Percentiles rank a stretch among this genome's conserved stretches.
phyloP scores from a whole-genome alignment of 495 filamentous ascomycete genomes.

The Neurospora tetraspora region DNA sequence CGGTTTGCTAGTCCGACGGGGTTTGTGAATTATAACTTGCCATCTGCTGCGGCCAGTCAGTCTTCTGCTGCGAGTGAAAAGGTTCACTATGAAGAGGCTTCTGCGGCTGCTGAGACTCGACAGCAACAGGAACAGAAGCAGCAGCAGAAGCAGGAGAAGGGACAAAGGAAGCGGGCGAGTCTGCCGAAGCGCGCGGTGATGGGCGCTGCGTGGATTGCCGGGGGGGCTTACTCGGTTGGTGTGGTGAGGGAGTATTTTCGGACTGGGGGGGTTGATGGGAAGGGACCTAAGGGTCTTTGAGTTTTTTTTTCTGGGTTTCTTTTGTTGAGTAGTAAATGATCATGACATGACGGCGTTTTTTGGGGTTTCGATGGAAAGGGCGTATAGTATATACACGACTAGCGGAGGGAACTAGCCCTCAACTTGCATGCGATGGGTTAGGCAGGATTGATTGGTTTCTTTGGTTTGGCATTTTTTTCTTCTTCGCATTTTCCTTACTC shows the following conservation, averaged over 20 bases:
- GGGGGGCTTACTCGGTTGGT: constrained; percentile 55
- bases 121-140: background rate
- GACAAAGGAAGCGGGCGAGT: constrained; percentile 26
- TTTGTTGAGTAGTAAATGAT: background rate
- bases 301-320: background rate
- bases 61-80: constrained; percentile 14
- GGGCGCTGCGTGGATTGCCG: constrained; percentile 50
- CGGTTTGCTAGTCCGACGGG: constrained; percentile 46
- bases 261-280: constrained; percentile 46
- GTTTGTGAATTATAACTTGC: constrained; percentile 46
- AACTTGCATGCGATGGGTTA: background rate
- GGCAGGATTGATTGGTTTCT: background rate
- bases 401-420: background rate
- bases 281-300: constrained; percentile 43
- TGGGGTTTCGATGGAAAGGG: too few species aligned
- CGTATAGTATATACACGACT: background rate
- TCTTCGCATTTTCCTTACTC: too few species aligned
- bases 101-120: constrained; percentile 30
- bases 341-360: background rate
- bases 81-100: constrained; percentile 44
- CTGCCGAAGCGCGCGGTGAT: constrained; percentile 41
- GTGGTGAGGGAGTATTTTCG: constrained; percentile 59
- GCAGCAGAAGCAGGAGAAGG: constrained; percentile 16
- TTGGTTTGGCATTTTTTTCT: background rate
- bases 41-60: constrained; percentile 23